Evolutionary conservation across 2,329 filamentous ascomycete genomes (phyloP), one percentile per base, ranked within the genome.

Genomic region (Hymenoscyphus linearis): DNA sequence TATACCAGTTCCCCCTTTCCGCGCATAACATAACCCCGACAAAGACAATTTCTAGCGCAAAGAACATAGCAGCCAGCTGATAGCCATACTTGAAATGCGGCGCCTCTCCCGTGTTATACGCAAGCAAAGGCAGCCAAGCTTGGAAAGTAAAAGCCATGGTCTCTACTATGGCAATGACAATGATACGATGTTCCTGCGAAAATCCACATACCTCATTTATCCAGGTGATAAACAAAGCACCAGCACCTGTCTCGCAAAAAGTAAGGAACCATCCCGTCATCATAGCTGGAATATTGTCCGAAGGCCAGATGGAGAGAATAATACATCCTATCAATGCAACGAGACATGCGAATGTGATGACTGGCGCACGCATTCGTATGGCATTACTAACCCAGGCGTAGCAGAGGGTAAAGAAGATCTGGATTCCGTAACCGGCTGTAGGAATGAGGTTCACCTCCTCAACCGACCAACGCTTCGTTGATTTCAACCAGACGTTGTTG

Each of bases 71-170:
- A 27, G 52, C 14, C 26, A 53, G 13, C n/a, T 53, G 26, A 13
- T 53, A 53, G 10, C 53, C 53, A n/a, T 55, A 35, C 53, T 55
- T 55, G n/a, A 55, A 55, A 55, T 55, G n/a, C 1, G 34, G 53
- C 12, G 31, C 27, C 34, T 55, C 9, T 22, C n/a, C 34, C 18
- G 53, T 55, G 25, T 55, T 55, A 18, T 22, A 55, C 12, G 22
- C 35, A 0, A 55, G 35, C 34, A 52, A 54, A 22, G 47, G 27
- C 34, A 35, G 10, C 55, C 40, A 58, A 12, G 55, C 55, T 18
- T 44, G n/a, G 18, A 58, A 58, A 16, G 55, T 58, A 31, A 9
- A 35, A 13, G 27, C 55, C 55, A 52, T 58, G 16, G 55, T 58
- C 37, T 58, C 27, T 16, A 37, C 55, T n/a, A 58, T 44, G 7